A percentile compares a stretch with the other conserved stretches of the same genome.
These are phyloP conservation scores for Uncinocarpus reesii DNA, from an alignment of 2,329 filamentous ascomycete species.

Conservation along the genomic window DNA sequence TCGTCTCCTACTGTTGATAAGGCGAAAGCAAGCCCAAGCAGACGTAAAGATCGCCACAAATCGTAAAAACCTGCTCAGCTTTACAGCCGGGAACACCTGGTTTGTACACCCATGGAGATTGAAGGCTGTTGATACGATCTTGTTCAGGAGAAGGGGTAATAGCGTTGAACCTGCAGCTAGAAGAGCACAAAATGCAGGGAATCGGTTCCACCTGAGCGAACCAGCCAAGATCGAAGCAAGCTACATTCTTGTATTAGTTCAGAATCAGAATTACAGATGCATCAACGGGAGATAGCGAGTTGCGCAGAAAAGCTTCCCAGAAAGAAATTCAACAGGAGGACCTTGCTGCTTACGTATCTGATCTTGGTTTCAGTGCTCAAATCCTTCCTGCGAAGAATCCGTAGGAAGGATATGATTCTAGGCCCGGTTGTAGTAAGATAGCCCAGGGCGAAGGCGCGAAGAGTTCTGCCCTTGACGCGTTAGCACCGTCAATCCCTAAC, in stretches of 20 bases:
- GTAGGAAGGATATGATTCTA: slow-evolving; percentile 33
- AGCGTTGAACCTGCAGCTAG: slow-evolving; percentile 44
- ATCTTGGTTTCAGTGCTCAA: slow-evolving; percentile 27
- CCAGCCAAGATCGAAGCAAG: slow-evolving; percentile 30
- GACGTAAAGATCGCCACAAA: slow-evolving; percentile 41
- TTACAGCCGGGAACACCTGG: slow-evolving; percentile 3
- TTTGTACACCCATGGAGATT: slow-evolving; percentile 6
- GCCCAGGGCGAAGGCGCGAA: slow-evolving; percentile 41
- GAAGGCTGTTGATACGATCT: slow-evolving; percentile 8
- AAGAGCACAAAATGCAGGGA: slow-evolving; percentile 44
- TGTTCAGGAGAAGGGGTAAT: slow-evolving; percentile 28
- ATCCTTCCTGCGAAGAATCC: slow-evolving; percentile 27
- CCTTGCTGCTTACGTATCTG: slow-evolving; percentile 26
- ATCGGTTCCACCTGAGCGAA: slow-evolving; percentile 38
- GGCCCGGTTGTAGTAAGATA: slow-evolving; percentile 41
- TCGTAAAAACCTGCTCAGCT: slow-evolving; percentile 20
- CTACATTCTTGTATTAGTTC: slow-evolving; percentile 22
- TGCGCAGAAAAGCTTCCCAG: too few species aligned
- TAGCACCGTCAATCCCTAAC: slow-evolving; percentile 5
- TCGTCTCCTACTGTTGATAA: slow-evolving; percentile 37
- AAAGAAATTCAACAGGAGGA: too few species aligned
- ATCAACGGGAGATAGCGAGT: too few species aligned
- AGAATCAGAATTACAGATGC: slow-evolving; percentile 2
- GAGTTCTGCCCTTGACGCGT: slow-evolving; percentile 20
- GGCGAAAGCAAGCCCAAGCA: slow-evolving; percentile 40